phyloP scores from a whole-genome alignment of 2,329 filamentous ascomycete genomes.

The Xylaria arbuscula region DNA sequence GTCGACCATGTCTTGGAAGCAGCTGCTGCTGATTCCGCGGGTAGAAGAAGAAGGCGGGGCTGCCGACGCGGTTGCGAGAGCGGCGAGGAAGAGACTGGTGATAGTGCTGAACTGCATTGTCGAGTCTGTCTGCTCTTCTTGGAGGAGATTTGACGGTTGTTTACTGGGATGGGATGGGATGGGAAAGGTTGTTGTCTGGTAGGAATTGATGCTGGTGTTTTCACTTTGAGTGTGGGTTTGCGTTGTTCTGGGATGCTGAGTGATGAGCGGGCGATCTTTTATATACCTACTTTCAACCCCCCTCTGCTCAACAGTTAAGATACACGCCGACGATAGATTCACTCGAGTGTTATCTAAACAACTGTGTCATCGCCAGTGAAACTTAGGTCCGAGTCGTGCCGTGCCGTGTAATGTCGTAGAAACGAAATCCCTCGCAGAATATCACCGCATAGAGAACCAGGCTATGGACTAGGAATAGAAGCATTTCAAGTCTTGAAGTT shows the following conservation, averaged over 20 bases:
- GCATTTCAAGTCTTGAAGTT: background rate
- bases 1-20: background rate
- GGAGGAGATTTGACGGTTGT: background rate
- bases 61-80: conserved; percentile 36
- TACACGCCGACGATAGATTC: too few species aligned
- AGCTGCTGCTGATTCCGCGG: background rate
- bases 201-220: background rate
- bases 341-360: background rate
- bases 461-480: too few species aligned
- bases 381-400: too few species aligned
- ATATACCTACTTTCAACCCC: background rate
- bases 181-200: background rate
- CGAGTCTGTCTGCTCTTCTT: background rate
- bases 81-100: conserved; percentile 40
- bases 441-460: background rate
- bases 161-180: background rate
- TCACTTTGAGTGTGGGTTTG: background rate
- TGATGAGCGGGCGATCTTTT: conserved; percentile 17
- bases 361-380: background rate
- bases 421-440: background rate
- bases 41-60: conserved; percentile 25
- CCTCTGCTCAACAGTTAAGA: background rate
- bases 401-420: background rate
- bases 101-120: conserved; percentile 40
- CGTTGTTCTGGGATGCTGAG: background rate